phyloP scores from a whole-genome alignment of 768 basidiomycete genomes.

The Hygrocybe coccinea region DNA sequence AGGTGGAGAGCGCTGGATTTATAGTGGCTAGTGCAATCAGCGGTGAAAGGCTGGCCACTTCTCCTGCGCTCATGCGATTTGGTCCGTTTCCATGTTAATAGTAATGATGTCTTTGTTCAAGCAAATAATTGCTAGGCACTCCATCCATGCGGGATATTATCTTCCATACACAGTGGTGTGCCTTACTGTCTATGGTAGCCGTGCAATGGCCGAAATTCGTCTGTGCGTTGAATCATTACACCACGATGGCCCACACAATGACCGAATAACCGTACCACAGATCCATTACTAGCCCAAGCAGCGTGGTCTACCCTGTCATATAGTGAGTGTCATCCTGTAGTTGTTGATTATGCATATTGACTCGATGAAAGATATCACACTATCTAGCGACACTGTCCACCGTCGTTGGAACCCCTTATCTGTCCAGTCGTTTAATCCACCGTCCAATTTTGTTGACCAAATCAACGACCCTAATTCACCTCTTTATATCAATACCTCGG shows the following conservation, averaged over 20 bases:
- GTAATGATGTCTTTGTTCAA: neutral
- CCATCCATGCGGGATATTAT: constrained; percentile 90
- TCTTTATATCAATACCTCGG: constrained; percentile 65
- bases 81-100: constrained; percentile 46
- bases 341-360: neutral
- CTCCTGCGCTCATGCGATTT: constrained; percentile 84
- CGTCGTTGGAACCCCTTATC: constrained; percentile 68
- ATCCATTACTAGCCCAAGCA: constrained; percentile 84
- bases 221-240: constrained; percentile 50
- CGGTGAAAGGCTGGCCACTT: constrained; percentile 80
- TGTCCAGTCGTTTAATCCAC: constrained; percentile 54
- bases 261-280: constrained; percentile 35
- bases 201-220: constrained; percentile 92
- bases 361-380: constrained; percentile 57
- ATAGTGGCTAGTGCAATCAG: constrained; percentile 90
- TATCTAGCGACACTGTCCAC: constrained; percentile 38
- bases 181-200: constrained; percentile 85
- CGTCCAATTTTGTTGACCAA: constrained; percentile 69
- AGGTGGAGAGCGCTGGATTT: constrained; percentile 79
- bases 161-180: constrained; percentile 91
- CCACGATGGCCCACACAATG: neutral
- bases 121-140: constrained; percentile 52
- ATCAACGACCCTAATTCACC: constrained; percentile 65
- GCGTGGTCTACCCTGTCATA: constrained; percentile 83
- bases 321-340: constrained; percentile 39